Conservation (phyloP, 1,284 basidiomycete genomes). For the Rhodotorula sp. region DNA sequence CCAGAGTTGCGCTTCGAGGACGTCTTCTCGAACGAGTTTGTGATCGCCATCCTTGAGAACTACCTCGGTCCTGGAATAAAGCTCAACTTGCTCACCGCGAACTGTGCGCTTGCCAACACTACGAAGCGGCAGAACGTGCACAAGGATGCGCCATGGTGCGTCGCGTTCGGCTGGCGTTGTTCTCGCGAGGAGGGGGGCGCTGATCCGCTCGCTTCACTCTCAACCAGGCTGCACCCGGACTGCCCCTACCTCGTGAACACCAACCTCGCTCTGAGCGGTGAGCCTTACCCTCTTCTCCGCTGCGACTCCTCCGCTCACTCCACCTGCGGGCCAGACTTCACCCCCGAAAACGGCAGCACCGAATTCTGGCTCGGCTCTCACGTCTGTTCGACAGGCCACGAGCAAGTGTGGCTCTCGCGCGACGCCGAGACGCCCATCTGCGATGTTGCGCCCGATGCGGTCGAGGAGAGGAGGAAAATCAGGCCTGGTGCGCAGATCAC, state of each 20-base stretch:
- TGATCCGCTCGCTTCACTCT: neutral
- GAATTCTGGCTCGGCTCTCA: slow-evolving; percentile 29
- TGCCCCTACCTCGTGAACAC: slow-evolving; percentile 16
- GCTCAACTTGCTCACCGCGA: slow-evolving; percentile 17
- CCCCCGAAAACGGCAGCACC: slow-evolving; percentile 25
- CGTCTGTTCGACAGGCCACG: neutral
- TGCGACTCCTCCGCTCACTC: neutral
- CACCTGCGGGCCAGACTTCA: slow-evolving; percentile 2
- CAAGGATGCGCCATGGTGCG: slow-evolving; percentile 6
- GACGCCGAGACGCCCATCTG: slow-evolving; percentile 1
- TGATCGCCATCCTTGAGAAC: neutral
- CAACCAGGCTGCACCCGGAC: slow-evolving; percentile 1
- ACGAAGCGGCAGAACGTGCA: slow-evolving; percentile 10
- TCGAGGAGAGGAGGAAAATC: neutral
- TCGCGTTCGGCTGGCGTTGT: neutral
- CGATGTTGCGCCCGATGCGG: slow-evolving; percentile 1
- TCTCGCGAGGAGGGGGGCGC: no score
- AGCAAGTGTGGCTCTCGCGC: slow-evolving; percentile 11
- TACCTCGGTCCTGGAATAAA: slow-evolving; percentile 9
- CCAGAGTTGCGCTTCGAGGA: slow-evolving; percentile 3
- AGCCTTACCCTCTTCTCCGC: neutral
- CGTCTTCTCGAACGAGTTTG: slow-evolving; percentile 3
- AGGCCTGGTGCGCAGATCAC: slow-evolving; percentile 10
- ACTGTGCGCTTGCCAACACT: neutral
- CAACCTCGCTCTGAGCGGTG: slow-evolving; percentile 2